Evolutionary conservation across 106 monocot species (phyloP).

Genomic region (Chionographis japonica): DNA sequence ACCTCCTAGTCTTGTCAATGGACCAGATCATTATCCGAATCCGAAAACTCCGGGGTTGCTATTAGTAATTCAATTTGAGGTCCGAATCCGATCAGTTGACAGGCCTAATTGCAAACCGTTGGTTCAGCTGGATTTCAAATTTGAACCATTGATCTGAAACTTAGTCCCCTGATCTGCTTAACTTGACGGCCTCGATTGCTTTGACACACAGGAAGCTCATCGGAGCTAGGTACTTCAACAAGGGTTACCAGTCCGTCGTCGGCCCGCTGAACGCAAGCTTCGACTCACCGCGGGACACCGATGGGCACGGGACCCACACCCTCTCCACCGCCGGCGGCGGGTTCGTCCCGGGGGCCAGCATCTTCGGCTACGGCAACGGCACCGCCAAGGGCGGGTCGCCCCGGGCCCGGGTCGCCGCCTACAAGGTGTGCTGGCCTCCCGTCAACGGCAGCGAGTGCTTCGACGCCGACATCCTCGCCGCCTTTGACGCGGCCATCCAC

Average conservation of each 20-base stretch:
- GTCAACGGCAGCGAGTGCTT: constrained; percentile 29
- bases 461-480: constrained; percentile 61
- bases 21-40: too few species aligned
- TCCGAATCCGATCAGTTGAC: too few species aligned
- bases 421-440: constrained; percentile 23
- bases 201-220: constrained; percentile 51
- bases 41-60: too few species aligned
- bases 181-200: background rate
- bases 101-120: too few species aligned
- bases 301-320: constrained; percentile 50
- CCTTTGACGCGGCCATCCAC: constrained; percentile 56
- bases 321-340: constrained; percentile 43
- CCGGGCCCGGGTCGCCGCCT: constrained; percentile 26
- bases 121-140: too few species aligned
- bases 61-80: too few species aligned
- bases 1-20: too few species aligned
- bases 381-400: constrained; percentile 46
- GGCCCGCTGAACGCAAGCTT: constrained; percentile 12
- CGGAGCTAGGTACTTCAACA: constrained; percentile 52
- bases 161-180: too few species aligned
- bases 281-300: constrained; percentile 22
- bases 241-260: constrained; percentile 9
- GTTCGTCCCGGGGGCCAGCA: constrained; percentile 34
- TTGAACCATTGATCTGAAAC: too few species aligned
- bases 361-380: constrained; percentile 36